These are phyloP conservation scores for Pholiota adiposa DNA, from an alignment of 1,284 basidiomycete genomes.

Conservation along the genomic window DNA sequence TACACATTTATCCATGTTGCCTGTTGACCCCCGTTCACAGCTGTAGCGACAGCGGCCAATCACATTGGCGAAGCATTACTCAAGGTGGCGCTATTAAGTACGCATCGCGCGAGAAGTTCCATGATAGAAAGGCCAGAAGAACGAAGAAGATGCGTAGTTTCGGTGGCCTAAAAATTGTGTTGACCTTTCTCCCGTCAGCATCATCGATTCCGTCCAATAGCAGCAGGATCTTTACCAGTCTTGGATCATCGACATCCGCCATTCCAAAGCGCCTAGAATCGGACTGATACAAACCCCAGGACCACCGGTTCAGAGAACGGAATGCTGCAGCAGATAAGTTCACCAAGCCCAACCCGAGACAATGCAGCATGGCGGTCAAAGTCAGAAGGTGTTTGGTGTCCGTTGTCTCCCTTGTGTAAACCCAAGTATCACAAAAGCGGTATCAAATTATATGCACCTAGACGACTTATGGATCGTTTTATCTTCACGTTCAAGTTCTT, in stretches of 20 bases:
- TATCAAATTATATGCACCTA: too few species aligned
- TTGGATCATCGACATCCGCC: not conserved
- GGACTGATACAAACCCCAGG: too few species aligned
- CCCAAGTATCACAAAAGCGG: too few species aligned
- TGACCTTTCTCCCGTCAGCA: not conserved
- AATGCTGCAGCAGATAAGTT: too few species aligned
- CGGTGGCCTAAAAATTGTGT: not conserved
- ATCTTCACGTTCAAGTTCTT: too few species aligned
- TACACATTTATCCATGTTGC: constrained; percentile 8
- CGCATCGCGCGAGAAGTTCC: constrained; percentile 5
- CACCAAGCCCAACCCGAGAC: too few species aligned
- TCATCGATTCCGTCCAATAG: not conserved
- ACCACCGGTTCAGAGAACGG: too few species aligned
- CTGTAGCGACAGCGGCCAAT: constrained; percentile 1
- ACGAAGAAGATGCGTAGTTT: not conserved
- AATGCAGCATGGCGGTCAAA: too few species aligned
- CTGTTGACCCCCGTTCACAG: not conserved
- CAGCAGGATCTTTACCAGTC: not conserved
- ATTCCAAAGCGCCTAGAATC: not conserved
- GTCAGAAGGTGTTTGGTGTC: too few species aligned
- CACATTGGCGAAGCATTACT: not conserved
- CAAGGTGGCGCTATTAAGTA: constrained; percentile 8
- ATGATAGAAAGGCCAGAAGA: constrained; percentile 13
- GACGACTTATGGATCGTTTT: too few species aligned
- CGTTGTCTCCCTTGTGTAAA: too few species aligned